A percentile compares a stretch with the other conserved stretches of the same genome.
Evolutionary conservation across 2,329 filamentous ascomycete genomes (phyloP).

Genomic region (Thielaviopsis musarum): DNA sequence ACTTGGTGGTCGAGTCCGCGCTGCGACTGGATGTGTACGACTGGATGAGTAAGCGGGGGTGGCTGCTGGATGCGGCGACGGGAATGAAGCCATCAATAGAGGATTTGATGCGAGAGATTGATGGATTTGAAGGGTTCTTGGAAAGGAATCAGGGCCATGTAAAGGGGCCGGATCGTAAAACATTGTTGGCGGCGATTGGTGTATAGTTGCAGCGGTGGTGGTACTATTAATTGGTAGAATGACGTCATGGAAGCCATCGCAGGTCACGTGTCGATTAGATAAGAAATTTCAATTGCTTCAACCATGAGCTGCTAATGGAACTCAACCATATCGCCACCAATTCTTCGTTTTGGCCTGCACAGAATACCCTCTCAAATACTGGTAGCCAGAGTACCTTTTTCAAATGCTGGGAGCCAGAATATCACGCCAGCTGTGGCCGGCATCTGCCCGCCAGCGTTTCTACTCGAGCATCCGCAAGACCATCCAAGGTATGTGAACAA

Average conservation of each 20-base stretch:
- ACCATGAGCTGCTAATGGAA: neutral
- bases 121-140: conserved; percentile 4
- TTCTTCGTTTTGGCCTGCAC: neutral
- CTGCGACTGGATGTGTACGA: conserved; percentile 1
- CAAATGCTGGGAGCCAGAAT: neutral
- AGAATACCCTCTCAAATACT: neutral
- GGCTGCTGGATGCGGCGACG: conserved; percentile 4
- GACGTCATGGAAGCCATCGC: neutral
- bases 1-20: conserved; percentile 8
- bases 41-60: conserved; percentile 1
- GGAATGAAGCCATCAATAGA: neutral
- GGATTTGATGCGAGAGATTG: conserved; percentile 2
- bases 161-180: conserved; percentile 2
- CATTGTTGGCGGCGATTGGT: neutral
- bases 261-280: conserved; percentile 10
- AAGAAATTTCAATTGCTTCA: conserved; percentile 3
- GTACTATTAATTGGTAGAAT: neutral
- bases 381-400: neutral
- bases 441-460: neutral
- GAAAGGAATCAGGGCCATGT: neutral
- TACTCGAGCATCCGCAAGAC: conserved; percentile 6
- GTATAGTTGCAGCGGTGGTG: neutral
- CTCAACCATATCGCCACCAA: neutral
- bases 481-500: conserved; percentile 40
- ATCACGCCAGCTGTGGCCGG: neutral